Conservation (phyloP, 495 filamentous ascomycete species). For the Choiromyces venosus region DNA sequence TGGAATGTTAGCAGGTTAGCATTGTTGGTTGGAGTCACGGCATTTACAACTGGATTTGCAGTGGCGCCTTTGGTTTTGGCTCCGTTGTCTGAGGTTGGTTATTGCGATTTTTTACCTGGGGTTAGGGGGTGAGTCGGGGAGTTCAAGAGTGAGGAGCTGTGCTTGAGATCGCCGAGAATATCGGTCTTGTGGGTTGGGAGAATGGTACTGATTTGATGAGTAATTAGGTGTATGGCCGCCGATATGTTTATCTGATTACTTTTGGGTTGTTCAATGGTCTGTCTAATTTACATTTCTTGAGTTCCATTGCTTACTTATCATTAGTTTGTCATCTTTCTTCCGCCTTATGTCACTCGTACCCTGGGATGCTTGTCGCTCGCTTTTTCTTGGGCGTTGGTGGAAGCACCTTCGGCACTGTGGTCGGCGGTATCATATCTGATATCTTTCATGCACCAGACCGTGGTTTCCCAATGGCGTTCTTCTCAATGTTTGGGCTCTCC, state of each 20-base stretch:
- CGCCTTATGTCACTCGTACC: conserved; percentile 64
- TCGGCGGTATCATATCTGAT: conserved; percentile 85
- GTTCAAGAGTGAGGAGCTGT: neutral
- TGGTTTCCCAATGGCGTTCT: conserved; percentile 87
- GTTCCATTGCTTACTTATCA: neutral
- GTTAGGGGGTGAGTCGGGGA: neutral
- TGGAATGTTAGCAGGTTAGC: conserved; percentile 61
- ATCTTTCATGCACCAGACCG: conserved; percentile 73
- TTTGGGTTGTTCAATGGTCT: conserved; percentile 32
- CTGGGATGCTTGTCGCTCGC: conserved; percentile 70
- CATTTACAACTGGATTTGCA: conserved; percentile 77
- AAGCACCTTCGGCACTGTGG: conserved; percentile 84
- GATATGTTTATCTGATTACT: conserved; percentile 26
- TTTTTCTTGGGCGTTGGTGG: conserved; percentile 70
- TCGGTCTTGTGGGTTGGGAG: neutral
- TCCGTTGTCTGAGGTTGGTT: conserved; percentile 76
- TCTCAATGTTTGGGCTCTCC: conserved; percentile 66
- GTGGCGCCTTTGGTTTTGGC: conserved; percentile 85
- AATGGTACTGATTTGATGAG: conserved; percentile 4
- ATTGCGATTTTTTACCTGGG: conserved; percentile 13
- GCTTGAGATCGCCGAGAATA: neutral
- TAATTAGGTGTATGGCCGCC: conserved; percentile 31
- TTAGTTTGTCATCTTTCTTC: conserved; percentile 65
- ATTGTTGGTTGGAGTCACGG: conserved; percentile 70
- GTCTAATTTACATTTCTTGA: conserved; percentile 2